These are phyloP conservation scores for Debaryomyces tyrocola DNA, from an alignment of 805 yeast species.

Conservation along the genomic window DNA sequence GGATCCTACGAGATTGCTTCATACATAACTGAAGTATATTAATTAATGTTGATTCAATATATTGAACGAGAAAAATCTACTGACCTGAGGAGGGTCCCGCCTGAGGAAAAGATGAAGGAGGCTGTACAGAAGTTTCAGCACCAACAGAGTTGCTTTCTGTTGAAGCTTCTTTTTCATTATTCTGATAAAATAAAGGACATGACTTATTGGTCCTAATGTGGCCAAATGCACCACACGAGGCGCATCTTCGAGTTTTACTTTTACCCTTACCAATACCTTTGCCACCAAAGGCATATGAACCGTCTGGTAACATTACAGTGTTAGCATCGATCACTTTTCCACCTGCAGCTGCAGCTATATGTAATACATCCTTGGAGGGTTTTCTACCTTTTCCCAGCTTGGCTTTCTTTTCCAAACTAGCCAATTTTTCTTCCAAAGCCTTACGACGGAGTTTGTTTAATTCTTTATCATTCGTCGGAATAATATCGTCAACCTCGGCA, in stretches of 20 bases:
- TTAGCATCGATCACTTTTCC: conserved; percentile 44
- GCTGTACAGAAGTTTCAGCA: conserved; percentile 1
- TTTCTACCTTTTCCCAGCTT: conserved; percentile 35
- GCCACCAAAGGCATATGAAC: conserved; percentile 51
- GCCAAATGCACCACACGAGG: conserved; percentile 93
- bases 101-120: background rate
- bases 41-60: too few species aligned
- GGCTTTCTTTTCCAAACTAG: conserved; percentile 70
- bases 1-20: too few species aligned
- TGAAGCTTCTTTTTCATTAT: conserved; percentile 25
- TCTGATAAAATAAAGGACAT: conserved; percentile 75
- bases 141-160: background rate
- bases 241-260: conserved; percentile 78
- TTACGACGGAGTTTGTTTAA: conserved; percentile 75
- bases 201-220: conserved; percentile 90
- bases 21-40: too few species aligned
- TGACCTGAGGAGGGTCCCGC: background rate
- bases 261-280: conserved; percentile 74
- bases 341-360: conserved; percentile 44
- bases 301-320: conserved; percentile 44
- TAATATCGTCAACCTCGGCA: conserved; percentile 69
- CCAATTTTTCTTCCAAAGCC: conserved; percentile 78
- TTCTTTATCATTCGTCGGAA: conserved; percentile 81
- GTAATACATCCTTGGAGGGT: conserved; percentile 33
- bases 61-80: too few species aligned